Evolutionary conservation across 176 grass and related monocot genomes (phyloP), one percentile per base, ranked within the genome.

Genomic region (Coix lacrymajobi): DNA sequence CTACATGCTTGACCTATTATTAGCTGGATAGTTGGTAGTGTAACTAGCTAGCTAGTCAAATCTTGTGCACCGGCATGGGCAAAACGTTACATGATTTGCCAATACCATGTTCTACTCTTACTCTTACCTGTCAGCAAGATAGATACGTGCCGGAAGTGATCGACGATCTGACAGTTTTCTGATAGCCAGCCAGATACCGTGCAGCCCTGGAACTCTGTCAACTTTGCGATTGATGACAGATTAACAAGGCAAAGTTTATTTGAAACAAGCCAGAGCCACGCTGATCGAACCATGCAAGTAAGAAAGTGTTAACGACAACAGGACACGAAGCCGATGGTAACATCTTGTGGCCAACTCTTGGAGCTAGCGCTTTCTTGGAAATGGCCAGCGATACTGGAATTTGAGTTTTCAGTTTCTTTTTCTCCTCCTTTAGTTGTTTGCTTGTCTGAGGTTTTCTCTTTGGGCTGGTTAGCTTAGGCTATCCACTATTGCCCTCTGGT

Each of bases 331-430:
- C 38, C n/a, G n/a, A n/a, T 17, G 7, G 36, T 20, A 64, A 49
- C 32, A 25, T 16, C 45, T 5, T 57, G 8, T 49, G 57, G 56
- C 40, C n/a, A 65, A 5, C 17, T 73, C 26, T 60, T 1, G 67
- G n/a, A n/a, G n/a, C n/a, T n/a, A 62, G 81, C 17, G 24, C 16
- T 85, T 89, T 85, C 71, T 28, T 60, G 76, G 87, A 76, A 81
- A 87, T 60, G 25, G 38, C 75, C n/a, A n/a, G n/a, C n/a, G n/a
- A n/a, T n/a, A n/a, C n/a, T n/a, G n/a, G n/a, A n/a, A n/a, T n/a
- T n/a, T n/a, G n/a, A n/a, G n/a, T n/a, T n/a, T n/a, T n/a, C n/a
- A n/a, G n/a, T n/a, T n/a, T n/a, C n/a, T n/a, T n/a, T n/a, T n/a
- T n/a, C n/a, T n/a, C n/a, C n/a, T n/a, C n/a, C n/a, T n/a, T n/a